A percentile compares a stretch with the other conserved stretches of the same genome.
phyloP scores from a whole-genome alignment of 345 rosid species.

The Eucalyptus regnans region DNA sequence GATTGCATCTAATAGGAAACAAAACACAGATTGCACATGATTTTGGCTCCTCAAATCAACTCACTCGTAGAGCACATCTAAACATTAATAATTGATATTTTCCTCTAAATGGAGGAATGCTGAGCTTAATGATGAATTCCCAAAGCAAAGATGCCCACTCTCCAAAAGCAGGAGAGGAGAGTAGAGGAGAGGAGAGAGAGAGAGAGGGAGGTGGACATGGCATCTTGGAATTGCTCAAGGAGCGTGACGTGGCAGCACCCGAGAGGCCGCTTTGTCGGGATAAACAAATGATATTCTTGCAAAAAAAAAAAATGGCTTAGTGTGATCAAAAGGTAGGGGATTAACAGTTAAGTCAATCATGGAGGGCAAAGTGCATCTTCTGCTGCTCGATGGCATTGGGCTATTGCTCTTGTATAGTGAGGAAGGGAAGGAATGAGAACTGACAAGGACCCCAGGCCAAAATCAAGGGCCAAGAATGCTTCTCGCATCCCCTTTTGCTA shows the following conservation, averaged over 20 bases:
- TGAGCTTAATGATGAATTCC: constrained; percentile 7
- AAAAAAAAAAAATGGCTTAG: neutral
- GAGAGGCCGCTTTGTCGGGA: neutral
- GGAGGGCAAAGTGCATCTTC: neutral
- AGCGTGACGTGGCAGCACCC: neutral
- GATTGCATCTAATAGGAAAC: neutral
- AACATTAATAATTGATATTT: neutral
- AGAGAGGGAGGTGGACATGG: neutral
- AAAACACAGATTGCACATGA: neutral
- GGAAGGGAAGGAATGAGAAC: neutral
- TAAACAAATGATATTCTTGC: neutral
- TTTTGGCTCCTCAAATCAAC: neutral
- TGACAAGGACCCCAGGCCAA: neutral
- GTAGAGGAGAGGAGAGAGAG: neutral
- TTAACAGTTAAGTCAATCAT: neutral
- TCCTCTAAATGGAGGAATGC: neutral
- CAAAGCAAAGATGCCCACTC: constrained; percentile 28
- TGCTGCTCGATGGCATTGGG: neutral
- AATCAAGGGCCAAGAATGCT: neutral
- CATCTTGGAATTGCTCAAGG: neutral
- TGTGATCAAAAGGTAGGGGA: neutral
- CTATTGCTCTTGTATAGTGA: neutral
- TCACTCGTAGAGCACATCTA: neutral
- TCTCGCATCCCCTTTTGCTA: neutral
- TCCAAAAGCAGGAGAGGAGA: neutral